Evolutionary conservation across 768 basidiomycete species (phyloP).

Genomic region (Cytidiella melzeri): DNA sequence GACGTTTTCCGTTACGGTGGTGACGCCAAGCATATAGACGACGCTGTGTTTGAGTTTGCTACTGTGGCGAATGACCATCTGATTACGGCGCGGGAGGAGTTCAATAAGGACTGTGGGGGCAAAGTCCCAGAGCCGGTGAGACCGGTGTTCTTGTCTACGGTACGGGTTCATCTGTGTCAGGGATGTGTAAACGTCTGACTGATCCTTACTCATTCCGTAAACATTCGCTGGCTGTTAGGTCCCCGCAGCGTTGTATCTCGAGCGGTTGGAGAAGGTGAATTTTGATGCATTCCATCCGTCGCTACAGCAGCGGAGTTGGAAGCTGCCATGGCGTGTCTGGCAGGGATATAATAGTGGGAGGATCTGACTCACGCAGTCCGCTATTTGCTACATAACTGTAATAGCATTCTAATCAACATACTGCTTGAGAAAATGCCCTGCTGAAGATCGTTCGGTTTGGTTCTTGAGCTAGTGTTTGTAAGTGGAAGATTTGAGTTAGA

Average conservation of each 20-base stretch:
- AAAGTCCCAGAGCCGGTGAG: conserved; percentile 52
- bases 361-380: conserved; percentile 26
- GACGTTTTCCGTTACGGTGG: conserved; percentile 60
- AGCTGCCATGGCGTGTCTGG: conserved; percentile 71
- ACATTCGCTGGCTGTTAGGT: conserved; percentile 35
- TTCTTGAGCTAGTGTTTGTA: too few relatives aligned
- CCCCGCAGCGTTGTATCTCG: conserved; percentile 59
- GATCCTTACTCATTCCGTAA: conserved; percentile 1
- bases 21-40: conserved; percentile 54
- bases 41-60: conserved; percentile 82
- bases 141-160: conserved; percentile 69
- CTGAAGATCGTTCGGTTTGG: too few relatives aligned
- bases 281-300: conserved; percentile 68
- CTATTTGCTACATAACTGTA: too few relatives aligned
- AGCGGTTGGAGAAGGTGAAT: conserved; percentile 56
- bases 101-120: conserved; percentile 40
- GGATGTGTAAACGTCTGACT: neutral
- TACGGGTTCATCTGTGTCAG: conserved; percentile 32
- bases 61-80: conserved; percentile 77
- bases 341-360: conserved; percentile 39
- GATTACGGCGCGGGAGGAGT: conserved; percentile 65
- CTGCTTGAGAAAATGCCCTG: too few relatives aligned
- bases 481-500: neutral
- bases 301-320: conserved; percentile 67
- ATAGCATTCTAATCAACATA: too few relatives aligned